phyloP scores from a whole-genome alignment of 2,329 filamentous ascomycete genomes.

The Hymenoscyphus scutula region DNA sequence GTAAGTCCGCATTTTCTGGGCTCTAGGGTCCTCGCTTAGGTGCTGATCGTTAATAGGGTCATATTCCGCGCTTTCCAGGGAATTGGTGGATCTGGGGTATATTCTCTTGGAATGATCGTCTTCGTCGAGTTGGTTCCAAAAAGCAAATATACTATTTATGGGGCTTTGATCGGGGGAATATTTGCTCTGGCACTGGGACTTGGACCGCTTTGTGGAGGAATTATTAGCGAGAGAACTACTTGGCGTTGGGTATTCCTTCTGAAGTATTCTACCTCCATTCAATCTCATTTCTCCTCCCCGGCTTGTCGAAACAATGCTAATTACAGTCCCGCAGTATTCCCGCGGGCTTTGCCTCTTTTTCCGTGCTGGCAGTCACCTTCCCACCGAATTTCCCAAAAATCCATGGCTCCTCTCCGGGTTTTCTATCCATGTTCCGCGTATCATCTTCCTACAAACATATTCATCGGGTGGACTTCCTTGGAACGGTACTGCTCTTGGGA shows the following conservation, averaged over 20 bases:
- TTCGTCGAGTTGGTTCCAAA: conserved; percentile 2
- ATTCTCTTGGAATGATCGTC: neutral
- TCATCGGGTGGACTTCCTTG: neutral
- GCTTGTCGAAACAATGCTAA: neutral
- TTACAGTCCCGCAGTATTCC: neutral
- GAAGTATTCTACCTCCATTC: neutral
- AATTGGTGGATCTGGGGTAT: neutral
- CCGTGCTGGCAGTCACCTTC: neutral
- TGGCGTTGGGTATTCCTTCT: conserved; percentile 10
- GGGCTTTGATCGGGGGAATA: too few species aligned
- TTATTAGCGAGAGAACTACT: neutral
- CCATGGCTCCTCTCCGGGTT: neutral
- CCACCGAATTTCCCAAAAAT: neutral
- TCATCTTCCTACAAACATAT: neutral
- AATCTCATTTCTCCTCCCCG: neutral
- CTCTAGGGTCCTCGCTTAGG: neutral
- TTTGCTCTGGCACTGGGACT: neutral
- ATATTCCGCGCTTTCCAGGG: conserved; percentile 3
- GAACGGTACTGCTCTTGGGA: neutral
- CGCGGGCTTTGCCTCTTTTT: neutral
- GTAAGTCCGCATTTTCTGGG: conserved; percentile 15
- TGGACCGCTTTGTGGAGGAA: conserved; percentile 3
- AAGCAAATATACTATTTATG: neutral
- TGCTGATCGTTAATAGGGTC: neutral
- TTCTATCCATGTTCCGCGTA: neutral